Conservation (phyloP, 805 yeast species). For the Metschnikowia lachancei region DNA sequence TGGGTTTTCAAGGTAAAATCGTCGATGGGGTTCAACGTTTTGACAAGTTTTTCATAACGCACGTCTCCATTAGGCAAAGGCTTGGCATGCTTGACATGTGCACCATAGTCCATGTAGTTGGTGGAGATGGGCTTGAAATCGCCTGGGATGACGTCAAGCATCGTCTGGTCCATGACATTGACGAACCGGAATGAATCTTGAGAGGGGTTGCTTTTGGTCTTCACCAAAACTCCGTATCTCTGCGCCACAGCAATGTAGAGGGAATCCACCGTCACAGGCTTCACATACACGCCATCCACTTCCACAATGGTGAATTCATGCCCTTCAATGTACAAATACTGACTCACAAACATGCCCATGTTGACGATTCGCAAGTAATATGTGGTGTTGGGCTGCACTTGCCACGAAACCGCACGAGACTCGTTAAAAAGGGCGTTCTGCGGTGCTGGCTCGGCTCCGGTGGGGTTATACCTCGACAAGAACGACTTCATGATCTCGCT, state of each 20-base stretch:
- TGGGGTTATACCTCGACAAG: slow-evolving; percentile 67
- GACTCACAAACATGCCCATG: slow-evolving; percentile 72
- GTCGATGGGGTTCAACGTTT: slow-evolving; percentile 44
- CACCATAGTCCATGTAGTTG: slow-evolving; percentile 53
- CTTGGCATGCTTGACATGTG: slow-evolving; percentile 26
- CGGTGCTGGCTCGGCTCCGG: slow-evolving; percentile 84
- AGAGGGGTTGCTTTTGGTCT: slow-evolving; percentile 50
- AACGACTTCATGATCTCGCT: slow-evolving; percentile 47
- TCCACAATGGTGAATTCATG: slow-evolving; percentile 43
- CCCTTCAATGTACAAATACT: slow-evolving; percentile 41
- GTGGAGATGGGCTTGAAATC: slow-evolving; percentile 56
- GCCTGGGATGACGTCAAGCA: slow-evolving; percentile 68
- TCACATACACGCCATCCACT: slow-evolving; percentile 52
- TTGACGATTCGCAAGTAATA: slow-evolving; percentile 64
- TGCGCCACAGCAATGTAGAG: slow-evolving; percentile 77
- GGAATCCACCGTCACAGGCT: slow-evolving; percentile 54
- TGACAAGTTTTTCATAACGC: slow-evolving; percentile 38
- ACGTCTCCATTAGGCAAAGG: slow-evolving; percentile 24
- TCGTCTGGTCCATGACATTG: slow-evolving; percentile 58
- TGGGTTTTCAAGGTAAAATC: slow-evolving; percentile 75
- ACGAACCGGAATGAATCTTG: slow-evolving; percentile 47
- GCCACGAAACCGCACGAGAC: slow-evolving; percentile 53
- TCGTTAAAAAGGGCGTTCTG: slow-evolving; percentile 65
- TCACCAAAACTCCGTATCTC: slow-evolving; percentile 67
- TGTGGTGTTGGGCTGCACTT: slow-evolving; percentile 57